These are phyloP conservation scores for Eucalyptus victrix DNA, from an alignment of 345 rosid genomes.

Conservation along the genomic window DNA sequence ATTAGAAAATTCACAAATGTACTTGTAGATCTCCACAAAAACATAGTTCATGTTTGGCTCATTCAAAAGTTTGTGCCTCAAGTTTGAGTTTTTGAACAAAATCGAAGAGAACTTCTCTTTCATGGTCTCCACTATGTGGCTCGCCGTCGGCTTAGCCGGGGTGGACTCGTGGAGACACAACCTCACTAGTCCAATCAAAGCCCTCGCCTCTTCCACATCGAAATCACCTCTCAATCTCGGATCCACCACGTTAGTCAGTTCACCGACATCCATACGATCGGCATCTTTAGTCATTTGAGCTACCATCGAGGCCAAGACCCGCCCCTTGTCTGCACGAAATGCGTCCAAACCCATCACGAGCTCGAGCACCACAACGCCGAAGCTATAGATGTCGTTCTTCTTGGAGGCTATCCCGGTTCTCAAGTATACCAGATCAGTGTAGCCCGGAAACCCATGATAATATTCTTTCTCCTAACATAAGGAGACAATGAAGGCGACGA, in stretches of 20 bases:
- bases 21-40: neutral
- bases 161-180: slow-evolving; percentile 5
- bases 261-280: neutral
- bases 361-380: slow-evolving; percentile 59
- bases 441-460: slow-evolving; percentile 63
- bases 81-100: neutral
- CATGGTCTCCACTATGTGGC: neutral
- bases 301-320: neutral
- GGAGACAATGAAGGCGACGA: neutral
- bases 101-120: neutral
- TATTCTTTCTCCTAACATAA: slow-evolving; percentile 9
- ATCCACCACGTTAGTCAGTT: slow-evolving; percentile 13
- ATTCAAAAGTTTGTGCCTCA: neutral
- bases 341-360: slow-evolving; percentile 66
- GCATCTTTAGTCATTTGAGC: neutral
- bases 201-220: slow-evolving; percentile 13
- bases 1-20: neutral
- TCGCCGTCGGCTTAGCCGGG: slow-evolving; percentile 1
- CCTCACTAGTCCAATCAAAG: slow-evolving; percentile 2
- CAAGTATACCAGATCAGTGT: slow-evolving; percentile 65
- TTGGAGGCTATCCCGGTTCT: slow-evolving; percentile 61
- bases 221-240: slow-evolving; percentile 5
- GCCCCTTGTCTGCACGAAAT: slow-evolving; percentile 2
- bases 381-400: slow-evolving; percentile 74
- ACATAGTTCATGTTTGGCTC: neutral